phyloP scores from a whole-genome alignment of 805 yeast species.

The Ogataea methylovora region DNA sequence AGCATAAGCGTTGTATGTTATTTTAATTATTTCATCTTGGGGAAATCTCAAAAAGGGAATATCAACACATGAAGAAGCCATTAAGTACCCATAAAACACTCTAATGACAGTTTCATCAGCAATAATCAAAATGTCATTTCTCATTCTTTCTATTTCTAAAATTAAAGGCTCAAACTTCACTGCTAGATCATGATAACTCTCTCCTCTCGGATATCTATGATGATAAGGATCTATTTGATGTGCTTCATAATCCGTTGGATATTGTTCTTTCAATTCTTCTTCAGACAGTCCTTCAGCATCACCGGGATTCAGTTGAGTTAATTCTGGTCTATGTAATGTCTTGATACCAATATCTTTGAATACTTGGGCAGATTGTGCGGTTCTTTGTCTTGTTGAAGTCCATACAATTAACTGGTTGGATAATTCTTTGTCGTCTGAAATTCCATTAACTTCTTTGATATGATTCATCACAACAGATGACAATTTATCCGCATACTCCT shows the following conservation, averaged over 20 bases:
- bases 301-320: slow-evolving; percentile 88
- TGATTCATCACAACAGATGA: slow-evolving; percentile 44
- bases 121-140: slow-evolving; percentile 79
- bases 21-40: slow-evolving; percentile 77
- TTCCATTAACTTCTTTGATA: slow-evolving; percentile 22
- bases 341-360: slow-evolving; percentile 58
- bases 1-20: slow-evolving; percentile 79
- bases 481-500: slow-evolving; percentile 55
- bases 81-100: slow-evolving; percentile 87
- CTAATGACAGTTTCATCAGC: slow-evolving; percentile 89
- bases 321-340: slow-evolving; percentile 69
- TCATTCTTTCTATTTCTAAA: slow-evolving; percentile 88
- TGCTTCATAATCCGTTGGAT: slow-evolving; percentile 63
- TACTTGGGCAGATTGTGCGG: slow-evolving; percentile 68
- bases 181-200: slow-evolving; percentile 93
- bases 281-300: slow-evolving; percentile 63
- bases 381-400: slow-evolving; percentile 87
- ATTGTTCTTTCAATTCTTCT: slow-evolving; percentile 49
- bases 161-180: slow-evolving; percentile 89
- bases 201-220: slow-evolving; percentile 85
- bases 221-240: slow-evolving; percentile 81
- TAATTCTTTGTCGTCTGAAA: slow-evolving; percentile 13
- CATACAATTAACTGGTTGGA: slow-evolving; percentile 60
- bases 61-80: slow-evolving; percentile 85
- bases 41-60: slow-evolving; percentile 78